phyloP scores from a whole-genome alignment of 495 filamentous ascomycete species.

The Daldinia loculata region DNA sequence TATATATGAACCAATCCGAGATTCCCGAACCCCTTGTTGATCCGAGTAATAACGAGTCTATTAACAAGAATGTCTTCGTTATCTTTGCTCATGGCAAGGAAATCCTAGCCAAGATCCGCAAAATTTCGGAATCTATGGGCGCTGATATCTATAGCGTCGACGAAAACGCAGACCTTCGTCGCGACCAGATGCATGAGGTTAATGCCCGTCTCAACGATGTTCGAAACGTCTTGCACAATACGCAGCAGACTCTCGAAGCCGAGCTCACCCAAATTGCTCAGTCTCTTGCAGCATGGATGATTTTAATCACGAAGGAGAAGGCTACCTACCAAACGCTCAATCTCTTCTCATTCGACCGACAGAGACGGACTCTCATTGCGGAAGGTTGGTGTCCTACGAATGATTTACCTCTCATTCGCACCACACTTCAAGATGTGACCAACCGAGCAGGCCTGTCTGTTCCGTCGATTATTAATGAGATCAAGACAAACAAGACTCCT shows the following conservation, averaged over 20 bases:
- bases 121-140: constrained; percentile 96
- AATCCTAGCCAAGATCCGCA: constrained; percentile 97
- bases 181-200: constrained; percentile 96
- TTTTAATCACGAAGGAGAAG: constrained; percentile 97
- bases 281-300: constrained; percentile 92
- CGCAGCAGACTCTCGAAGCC: constrained; percentile 92
- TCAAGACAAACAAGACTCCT: constrained; percentile 93
- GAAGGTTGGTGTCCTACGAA: constrained; percentile 98
- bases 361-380: constrained; percentile 93
- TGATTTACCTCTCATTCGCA: constrained; percentile 87
- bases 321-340: constrained; percentile 97
- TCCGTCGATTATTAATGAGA: constrained; percentile 97
- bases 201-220: constrained; percentile 91
- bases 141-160: constrained; percentile 96
- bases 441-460: constrained; percentile 93
- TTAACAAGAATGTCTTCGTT: constrained; percentile 98
- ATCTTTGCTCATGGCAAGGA: constrained; percentile 99
- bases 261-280: constrained; percentile 93
- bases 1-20: constrained; percentile 99
- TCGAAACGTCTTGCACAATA: constrained; percentile 89
- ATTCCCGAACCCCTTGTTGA: constrained; percentile 95
- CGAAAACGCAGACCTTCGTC: constrained; percentile 90
- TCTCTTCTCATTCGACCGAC: constrained; percentile 93
- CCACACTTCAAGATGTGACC: constrained; percentile 96
- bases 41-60: constrained; percentile 85